These are phyloP conservation scores for Colletotrichum paranaense DNA, from an alignment of 2,329 filamentous ascomycete species.

Conservation along the genomic window DNA sequence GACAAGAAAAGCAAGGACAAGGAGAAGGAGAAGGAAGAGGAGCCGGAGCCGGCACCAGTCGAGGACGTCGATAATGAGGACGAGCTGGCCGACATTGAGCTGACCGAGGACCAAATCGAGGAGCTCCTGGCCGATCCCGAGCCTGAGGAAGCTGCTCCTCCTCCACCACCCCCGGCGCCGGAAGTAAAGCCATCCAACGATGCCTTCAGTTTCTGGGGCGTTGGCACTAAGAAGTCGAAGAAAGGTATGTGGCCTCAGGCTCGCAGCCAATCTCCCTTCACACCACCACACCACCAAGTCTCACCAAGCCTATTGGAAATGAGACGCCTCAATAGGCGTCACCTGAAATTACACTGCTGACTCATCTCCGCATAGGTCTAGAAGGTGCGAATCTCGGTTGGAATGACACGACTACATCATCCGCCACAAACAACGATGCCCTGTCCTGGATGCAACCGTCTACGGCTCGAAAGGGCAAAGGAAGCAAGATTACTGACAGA, in stretches of 20 bases:
- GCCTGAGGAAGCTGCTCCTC: slow-evolving; percentile 19
- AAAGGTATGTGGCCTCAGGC: slow-evolving; percentile 51
- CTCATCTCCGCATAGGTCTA: slow-evolving; percentile 54
- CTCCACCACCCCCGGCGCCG: slow-evolving; percentile 13
- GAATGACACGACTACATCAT: slow-evolving; percentile 54
- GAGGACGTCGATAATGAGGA: slow-evolving; percentile 34
- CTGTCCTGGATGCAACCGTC: slow-evolving; percentile 52
- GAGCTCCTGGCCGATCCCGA: slow-evolving; percentile 50
- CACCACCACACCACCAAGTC: slow-evolving; percentile 30
- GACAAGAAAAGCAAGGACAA: slow-evolving; percentile 38
- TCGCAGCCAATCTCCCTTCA: slow-evolving; percentile 35
- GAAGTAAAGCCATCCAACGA: slow-evolving; percentile 48
- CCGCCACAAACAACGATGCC: slow-evolving; percentile 45
- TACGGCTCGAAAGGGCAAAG: slow-evolving; percentile 58
- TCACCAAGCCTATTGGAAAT: slow-evolving; percentile 21
- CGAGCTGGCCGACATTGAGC: slow-evolving; percentile 42
- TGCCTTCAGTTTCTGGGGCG: slow-evolving; percentile 69
- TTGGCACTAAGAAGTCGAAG: slow-evolving; percentile 55
- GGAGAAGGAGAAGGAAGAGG: slow-evolving; percentile 27
- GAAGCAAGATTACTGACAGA: slow-evolving; percentile 66
- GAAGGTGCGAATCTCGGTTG: slow-evolving; percentile 54
- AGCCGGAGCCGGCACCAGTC: slow-evolving; percentile 22
- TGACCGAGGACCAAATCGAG: slow-evolving; percentile 56
- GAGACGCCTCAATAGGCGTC: slow-evolving; percentile 37
- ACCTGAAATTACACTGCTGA: slow-evolving; percentile 62